phyloP scores from a whole-genome alignment of 495 filamentous ascomycete genomes.

The Pseudomonodictys pantanalensis region DNA sequence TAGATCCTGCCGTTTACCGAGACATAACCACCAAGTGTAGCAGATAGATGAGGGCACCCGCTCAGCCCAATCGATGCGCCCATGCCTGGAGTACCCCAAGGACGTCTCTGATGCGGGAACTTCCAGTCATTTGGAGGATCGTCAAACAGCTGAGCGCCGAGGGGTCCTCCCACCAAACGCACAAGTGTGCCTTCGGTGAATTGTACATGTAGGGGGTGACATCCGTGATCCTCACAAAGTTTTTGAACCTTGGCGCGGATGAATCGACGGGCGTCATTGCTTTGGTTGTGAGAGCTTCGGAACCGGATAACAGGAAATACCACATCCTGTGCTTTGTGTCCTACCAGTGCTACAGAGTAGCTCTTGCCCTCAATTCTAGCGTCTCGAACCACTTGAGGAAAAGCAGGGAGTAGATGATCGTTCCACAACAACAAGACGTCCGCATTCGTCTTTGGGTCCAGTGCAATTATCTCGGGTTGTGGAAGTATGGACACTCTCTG shows the following conservation, averaged over 20 bases:
- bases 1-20: not conserved
- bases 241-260: not conserved
- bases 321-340: not conserved
- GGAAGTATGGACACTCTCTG: not conserved
- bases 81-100: constrained; percentile 2
- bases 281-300: constrained; percentile 6
- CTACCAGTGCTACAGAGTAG: constrained; percentile 8
- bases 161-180: not conserved
- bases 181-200: constrained; percentile 11
- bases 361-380: constrained; percentile 1
- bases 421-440: not conserved
- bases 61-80: constrained; percentile 7
- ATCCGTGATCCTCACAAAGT: not conserved
- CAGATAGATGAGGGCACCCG: constrained; percentile 5
- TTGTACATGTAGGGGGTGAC: not conserved
- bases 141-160: not conserved
- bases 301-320: constrained; percentile 7
- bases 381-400: not conserved
- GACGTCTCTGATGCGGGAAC: constrained; percentile 7
- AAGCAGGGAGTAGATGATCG: not conserved
- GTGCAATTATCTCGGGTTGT: not conserved
- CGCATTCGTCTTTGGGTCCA: not conserved
- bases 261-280: not conserved
- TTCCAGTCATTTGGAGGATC: constrained; percentile 4
- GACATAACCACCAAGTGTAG: constrained; percentile 14